These are phyloP conservation scores for Aspergillus latus DNA, from an alignment of 2,329 filamentous ascomycete species.

Conservation along the genomic window DNA sequence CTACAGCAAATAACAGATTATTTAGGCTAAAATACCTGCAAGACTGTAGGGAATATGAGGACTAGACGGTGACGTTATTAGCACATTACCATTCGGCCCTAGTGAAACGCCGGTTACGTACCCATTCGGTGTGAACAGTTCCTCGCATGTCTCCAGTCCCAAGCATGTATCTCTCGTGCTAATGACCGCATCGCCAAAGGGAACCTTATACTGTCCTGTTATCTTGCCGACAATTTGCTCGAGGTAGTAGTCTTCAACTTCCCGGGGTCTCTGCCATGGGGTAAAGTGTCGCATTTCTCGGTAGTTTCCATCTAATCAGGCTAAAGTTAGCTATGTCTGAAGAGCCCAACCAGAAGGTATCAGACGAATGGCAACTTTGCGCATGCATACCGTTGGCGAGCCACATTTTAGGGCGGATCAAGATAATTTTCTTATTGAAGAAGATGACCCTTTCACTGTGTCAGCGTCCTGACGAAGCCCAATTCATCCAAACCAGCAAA, in stretches of 20 bases:
- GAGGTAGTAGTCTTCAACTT: slow-evolving; percentile 64
- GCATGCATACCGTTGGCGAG: slow-evolving; percentile 62
- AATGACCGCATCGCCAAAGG: slow-evolving; percentile 69
- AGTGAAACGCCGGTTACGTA: slow-evolving; percentile 11
- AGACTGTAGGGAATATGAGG: slow-evolving; percentile 63
- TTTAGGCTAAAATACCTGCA: slow-evolving; percentile 6
- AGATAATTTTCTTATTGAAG: slow-evolving; percentile 65
- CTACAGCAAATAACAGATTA: slow-evolving; percentile 45
- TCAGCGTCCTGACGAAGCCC: not conserved
- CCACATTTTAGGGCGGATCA: slow-evolving; percentile 70
- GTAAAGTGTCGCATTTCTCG: slow-evolving; percentile 63
- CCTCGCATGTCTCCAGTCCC: slow-evolving; percentile 67
- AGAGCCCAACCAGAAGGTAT: too few relatives aligned
- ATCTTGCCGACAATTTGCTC: slow-evolving; percentile 60
- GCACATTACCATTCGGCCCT: slow-evolving; percentile 1
- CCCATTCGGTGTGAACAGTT: slow-evolving; percentile 60
- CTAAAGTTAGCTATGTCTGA: not conserved
- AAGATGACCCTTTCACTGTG: slow-evolving; percentile 50
- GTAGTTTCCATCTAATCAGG: slow-evolving; percentile 58
- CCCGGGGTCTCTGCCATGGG: slow-evolving; percentile 59
- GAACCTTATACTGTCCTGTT: slow-evolving; percentile 56
- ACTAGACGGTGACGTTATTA: slow-evolving; percentile 30
- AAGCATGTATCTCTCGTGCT: slow-evolving; percentile 62
- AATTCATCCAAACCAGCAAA: not conserved
- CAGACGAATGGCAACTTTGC: too few relatives aligned